A percentile compares a stretch with the other conserved stretches of the same genome.
Conservation (phyloP, 75 land plant species). For the Azolla pinnata region DNA sequence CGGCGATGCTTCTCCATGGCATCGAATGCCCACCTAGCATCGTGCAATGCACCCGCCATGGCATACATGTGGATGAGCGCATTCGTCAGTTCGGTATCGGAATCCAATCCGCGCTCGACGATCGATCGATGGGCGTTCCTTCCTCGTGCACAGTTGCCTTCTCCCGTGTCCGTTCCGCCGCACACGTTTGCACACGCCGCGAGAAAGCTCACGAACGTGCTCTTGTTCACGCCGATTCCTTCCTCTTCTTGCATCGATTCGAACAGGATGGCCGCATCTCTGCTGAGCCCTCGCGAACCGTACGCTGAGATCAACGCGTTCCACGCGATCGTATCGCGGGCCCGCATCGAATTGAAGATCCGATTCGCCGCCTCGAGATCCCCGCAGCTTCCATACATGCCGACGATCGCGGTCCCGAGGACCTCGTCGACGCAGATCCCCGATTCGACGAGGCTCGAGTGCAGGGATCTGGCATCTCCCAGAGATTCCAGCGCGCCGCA, state of each 20-base stretch:
- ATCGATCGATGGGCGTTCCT: no score
- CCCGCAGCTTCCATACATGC: slow-evolving; percentile 15
- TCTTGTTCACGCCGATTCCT: slow-evolving; percentile 6
- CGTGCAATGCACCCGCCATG: neutral
- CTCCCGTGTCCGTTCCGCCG: neutral
- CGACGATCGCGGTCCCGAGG: slow-evolving; percentile 16
- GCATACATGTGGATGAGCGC: slow-evolving; percentile 7
- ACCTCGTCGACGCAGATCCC: slow-evolving; percentile 12
- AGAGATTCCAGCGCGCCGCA: slow-evolving; percentile 4
- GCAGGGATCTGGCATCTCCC: slow-evolving; percentile 7
- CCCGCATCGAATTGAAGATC: slow-evolving; percentile 16
- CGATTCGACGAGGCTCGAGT: slow-evolving; percentile 6
- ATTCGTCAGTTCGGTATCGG: slow-evolving; percentile 1
- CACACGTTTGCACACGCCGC: slow-evolving; percentile 3
- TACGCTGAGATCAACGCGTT: slow-evolving; percentile 21
- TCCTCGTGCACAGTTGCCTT: no score
- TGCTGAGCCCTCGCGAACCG: slow-evolving; percentile 5
- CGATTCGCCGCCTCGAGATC: slow-evolving; percentile 10
- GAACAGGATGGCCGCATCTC: slow-evolving; percentile 8
- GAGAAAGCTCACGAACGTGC: slow-evolving; percentile 14
- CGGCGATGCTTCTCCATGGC: neutral
- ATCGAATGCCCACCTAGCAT: neutral
- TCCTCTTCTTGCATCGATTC: slow-evolving; percentile 15
- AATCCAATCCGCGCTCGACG: neutral
- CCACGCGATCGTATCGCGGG: slow-evolving; percentile 19